phyloP scores from a whole-genome alignment of 495 filamentous ascomycete genomes.

The Chaetomium tenue region DNA sequence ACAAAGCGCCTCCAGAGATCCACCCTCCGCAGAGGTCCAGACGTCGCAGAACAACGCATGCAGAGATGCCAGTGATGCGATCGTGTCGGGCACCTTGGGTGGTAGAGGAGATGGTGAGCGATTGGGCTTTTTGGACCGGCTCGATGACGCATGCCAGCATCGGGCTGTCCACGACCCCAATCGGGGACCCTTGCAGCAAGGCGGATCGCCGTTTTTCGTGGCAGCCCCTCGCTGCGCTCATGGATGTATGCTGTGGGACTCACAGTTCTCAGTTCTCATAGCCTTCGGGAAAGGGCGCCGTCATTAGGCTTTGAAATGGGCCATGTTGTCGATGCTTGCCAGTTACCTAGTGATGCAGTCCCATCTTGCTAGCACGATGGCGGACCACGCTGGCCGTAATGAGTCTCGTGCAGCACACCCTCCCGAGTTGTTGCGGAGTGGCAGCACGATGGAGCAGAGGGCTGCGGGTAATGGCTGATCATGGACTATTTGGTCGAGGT shows the following conservation, averaged over 20 bases:
- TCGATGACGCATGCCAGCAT: slow-evolving; percentile 17
- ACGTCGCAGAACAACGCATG: neutral
- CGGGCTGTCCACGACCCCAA: neutral
- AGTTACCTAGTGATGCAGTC: neutral
- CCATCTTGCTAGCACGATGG: neutral
- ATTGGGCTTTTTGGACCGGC: neutral
- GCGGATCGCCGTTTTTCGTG: neutral
- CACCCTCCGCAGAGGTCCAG: slow-evolving; percentile 25
- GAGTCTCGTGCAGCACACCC: slow-evolving; percentile 9
- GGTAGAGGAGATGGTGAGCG: neutral
- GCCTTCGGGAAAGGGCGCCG: neutral
- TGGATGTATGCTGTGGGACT: neutral
- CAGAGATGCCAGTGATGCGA: slow-evolving; percentile 8
- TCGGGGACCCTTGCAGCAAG: neutral
- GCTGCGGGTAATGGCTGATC: slow-evolving; percentile 10
- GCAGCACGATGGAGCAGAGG: neutral
- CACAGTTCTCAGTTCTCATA: neutral
- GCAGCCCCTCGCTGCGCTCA: slow-evolving; percentile 2
- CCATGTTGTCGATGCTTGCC: neutral
- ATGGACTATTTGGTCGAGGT: slow-evolving; percentile 11
- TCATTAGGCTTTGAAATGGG: neutral
- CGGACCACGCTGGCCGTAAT: slow-evolving; percentile 1
- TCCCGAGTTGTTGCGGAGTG: neutral
- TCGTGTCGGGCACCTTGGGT: slow-evolving; percentile 21
- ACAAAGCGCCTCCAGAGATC: slow-evolving; percentile 25